Base-by-base conservation (phyloP, 108 stramenopile species). In the Nitzschia sp. region DNA sequence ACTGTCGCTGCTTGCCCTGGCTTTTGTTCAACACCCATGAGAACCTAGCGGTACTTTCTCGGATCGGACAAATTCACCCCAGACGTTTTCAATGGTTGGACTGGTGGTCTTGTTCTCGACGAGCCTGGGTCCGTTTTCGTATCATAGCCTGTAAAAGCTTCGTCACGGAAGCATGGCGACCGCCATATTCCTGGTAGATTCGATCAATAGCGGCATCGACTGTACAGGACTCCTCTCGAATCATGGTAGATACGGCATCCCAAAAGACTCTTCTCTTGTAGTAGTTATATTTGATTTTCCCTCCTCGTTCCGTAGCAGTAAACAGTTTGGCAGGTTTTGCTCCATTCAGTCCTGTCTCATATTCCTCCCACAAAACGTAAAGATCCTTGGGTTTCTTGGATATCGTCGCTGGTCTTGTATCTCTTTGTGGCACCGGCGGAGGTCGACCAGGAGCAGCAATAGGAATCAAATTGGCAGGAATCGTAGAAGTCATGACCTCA, bases 281-380 rank as follows among this genome's bases (percentile, higher is more conserved):
- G 43, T 72, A 79, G 19, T 41, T 57, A 42, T 71, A 46, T 41
- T 72, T 72, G 6, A 39, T n/a, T 14, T 21, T 56, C 29, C 29
- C 29, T 14, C 75, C 75, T 51, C 80, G 41, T 58, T 76, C 80
- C 25, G 20, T 34, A 11, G 64, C 17, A 43, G 53, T 76, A 57
- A 76, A 76, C 7, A 40, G 7, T 51, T 59, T 72, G 2, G 80
- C 75, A 19, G 75, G 52, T 48, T 76, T 80, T n/a, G 34, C 62
- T 14, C 75, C 68, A 15, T 53, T 60, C 6, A 63, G 34, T 17
- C 75, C 80, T 76, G 57, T 41, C 52, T 72, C 50, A 53, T 71
- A 80, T 63, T 80, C 80, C 2, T 44, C 37, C 80, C 80, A 80
- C 15, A 80, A 53, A 25, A 61, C 34, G 55, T 72, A 41, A 10